Conservation (phyloP, 2,329 filamentous ascomycete genomes). For the Tolypocladium ovalisporum region DNA sequence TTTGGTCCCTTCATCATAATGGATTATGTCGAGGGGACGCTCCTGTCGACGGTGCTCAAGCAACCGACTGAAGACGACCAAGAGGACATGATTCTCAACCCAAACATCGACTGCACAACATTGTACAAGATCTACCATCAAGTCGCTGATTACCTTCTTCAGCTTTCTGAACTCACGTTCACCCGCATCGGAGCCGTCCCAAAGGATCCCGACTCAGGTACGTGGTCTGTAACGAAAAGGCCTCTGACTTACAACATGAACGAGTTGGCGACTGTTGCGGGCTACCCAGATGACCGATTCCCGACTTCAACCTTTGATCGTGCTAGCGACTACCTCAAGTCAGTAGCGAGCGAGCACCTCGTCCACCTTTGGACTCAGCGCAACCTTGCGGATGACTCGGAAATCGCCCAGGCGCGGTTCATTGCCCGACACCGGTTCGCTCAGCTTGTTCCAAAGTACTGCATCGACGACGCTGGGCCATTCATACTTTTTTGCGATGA, state of each 20-base stretch:
- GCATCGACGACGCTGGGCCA: slow-evolving; percentile 17
- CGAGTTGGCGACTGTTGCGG: slow-evolving; percentile 18
- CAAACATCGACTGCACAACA: neutral
- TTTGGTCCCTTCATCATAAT: slow-evolving; percentile 22
- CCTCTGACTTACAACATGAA: slow-evolving; percentile 20
- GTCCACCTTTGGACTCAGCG: slow-evolving; percentile 16
- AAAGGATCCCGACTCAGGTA: neutral
- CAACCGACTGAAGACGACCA: slow-evolving; percentile 12
- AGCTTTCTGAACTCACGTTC: neutral
- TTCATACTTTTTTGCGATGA: slow-evolving; percentile 29
- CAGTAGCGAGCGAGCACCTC: slow-evolving; percentile 13
- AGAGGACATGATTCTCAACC: slow-evolving; percentile 5
- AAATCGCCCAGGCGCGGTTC: slow-evolving; percentile 16
- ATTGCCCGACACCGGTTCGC: slow-evolving; percentile 20
- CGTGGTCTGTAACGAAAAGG: neutral
- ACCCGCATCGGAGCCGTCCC: neutral
- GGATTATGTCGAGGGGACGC: slow-evolving; percentile 17
- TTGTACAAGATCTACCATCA: neutral
- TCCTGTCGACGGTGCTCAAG: slow-evolving; percentile 12
- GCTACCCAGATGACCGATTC: slow-evolving; percentile 17
- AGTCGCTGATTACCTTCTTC: neutral
- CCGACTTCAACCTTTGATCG: slow-evolving; percentile 16
- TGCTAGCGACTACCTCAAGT: slow-evolving; percentile 19
- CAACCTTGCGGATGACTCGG: slow-evolving; percentile 17
- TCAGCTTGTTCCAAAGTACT: slow-evolving; percentile 3